phyloP scores from a whole-genome alignment of 2,329 filamentous ascomycete species.

The Exophiala lecanii-corni region DNA sequence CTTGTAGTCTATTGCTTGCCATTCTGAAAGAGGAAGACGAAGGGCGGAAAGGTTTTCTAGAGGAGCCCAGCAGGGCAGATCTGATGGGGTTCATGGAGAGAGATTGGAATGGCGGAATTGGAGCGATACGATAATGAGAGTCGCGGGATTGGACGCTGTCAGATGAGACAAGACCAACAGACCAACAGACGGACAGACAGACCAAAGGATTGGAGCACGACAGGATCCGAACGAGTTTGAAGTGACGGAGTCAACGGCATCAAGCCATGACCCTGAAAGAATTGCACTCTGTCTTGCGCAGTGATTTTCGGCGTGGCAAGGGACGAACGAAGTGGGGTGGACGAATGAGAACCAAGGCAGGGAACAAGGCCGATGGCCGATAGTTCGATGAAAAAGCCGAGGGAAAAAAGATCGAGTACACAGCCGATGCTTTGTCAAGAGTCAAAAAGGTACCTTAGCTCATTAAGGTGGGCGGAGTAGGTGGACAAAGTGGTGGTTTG shows the following conservation, averaged over 20 bases:
- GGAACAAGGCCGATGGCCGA: background rate
- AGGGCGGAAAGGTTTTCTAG: conserved; percentile 12
- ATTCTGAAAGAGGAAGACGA: conserved; percentile 14
- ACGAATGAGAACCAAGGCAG: background rate
- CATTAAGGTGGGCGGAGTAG: too few species aligned
- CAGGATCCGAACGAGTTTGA: background rate
- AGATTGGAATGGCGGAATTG: conserved; percentile 3
- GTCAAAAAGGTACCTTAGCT: too few species aligned
- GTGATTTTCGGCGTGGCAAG: too few species aligned
- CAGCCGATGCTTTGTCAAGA: background rate
- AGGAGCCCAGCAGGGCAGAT: conserved; percentile 18
- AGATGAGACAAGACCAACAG: background rate
- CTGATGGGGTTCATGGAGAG: conserved; percentile 18
- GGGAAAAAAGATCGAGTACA: background rate
- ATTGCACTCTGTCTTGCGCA: background rate
- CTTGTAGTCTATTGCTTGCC: conserved; percentile 21
- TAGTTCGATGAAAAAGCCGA: background rate
- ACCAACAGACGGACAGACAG: too few species aligned
- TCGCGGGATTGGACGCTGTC: background rate
- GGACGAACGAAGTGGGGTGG: background rate
- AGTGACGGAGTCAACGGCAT: background rate
- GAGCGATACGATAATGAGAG: background rate
- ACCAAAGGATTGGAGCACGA: background rate
- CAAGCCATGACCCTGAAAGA: background rate
- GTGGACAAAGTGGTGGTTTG: too few species aligned